Evolutionary conservation across 495 filamentous ascomycete species (phyloP), one percentile per base, ranked within the genome.

Genomic region (Lentithecium fluviatile): DNA sequence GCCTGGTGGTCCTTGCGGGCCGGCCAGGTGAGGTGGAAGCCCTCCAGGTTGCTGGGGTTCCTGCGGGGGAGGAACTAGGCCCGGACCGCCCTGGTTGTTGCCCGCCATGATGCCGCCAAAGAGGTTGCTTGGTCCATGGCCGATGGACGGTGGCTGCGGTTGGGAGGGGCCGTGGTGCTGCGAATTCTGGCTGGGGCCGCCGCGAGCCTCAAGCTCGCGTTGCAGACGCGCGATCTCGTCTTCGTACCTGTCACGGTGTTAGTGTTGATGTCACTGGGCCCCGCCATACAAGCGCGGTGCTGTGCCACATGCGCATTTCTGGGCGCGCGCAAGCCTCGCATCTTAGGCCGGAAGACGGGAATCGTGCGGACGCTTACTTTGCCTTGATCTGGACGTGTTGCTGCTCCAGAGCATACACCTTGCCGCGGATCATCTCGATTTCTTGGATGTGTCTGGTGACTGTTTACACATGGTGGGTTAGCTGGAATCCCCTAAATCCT

Each of bases 31-130:
- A 13, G 64, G 66, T 40, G 73, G 74, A 12, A 74, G 46, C 15
- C 66, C 66, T 45, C 64, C 65, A 23, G 83, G 81, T 69, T 81
- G 80, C 70, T 82, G 81, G 70, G 82, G 80, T 70, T 85, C 84
- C 71, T 82, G 82, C 58, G 84, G 85, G 60, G 89, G 90, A 69
- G 92, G 94, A 54, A 90, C 91, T 70, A 96, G 88, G 63, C 88
- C 87, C 58, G 90, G 89, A 13, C 82, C 85, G 60, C 88, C 90
- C 79, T 91, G 91, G 68, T 84, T 85, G 70, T 87, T 87, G 56
- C 92, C 93, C 60, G 94, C 82, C 89, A 98, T 97, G 66, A 98
- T 96, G 23, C 89, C 90, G 63, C 91, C 88, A 70, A 98, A 97
- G 38, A 97, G 79, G 71, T 95, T 92, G 73, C 85, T 91, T 24